Evolutionary conservation across 2,329 filamentous ascomycete genomes (phyloP), one percentile per base, ranked within the genome.

Genomic region (Myotisia sp.): DNA sequence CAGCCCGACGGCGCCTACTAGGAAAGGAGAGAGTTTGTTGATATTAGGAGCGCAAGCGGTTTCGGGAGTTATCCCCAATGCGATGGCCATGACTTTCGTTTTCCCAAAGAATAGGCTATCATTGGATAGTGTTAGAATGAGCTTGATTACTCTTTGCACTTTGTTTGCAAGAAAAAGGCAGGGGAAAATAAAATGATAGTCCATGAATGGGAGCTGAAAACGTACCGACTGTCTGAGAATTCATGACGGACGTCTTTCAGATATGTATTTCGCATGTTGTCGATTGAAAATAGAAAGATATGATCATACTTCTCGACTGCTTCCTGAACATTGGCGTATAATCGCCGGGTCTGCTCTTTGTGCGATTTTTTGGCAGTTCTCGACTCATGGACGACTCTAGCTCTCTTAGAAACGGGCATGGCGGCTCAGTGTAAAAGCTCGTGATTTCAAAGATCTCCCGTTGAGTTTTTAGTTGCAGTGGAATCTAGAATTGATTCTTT

Each of bases 191-290:
- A n/a, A 7, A 7, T 24, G 7, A 24, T 24, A 24, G 22, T n/a
- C n/a, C 16, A 19, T 29, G 38, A 21, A 12, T 5, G 14, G 24
- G n/a, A 27, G 28, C 36, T 52, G 41, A 50, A 43, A 26, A 59
- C 68, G 47, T 64, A 90, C 82, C 81, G 74, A 66, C 80, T 80
- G 64, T 94, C 85, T 32, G 69, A 68, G 48, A 94, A 76, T 50
- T 93, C 79, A 45, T 76, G 72, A 47, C 87, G 77, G 47, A 95
- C 82, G 51, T 84, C 76, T 65, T 94, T 93, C 51, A 95, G 66
- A 60, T 93, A 86, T 48, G 78, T 92, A 66, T 98, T 98, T 58
- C 90, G 84, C 84, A 93, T 93, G 67, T 95, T 94, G 55, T 92
- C 82, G 47, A 98, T 78, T 51, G 73, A 72, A 59, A 98, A 92